These are phyloP conservation scores for Pseudocercospora musae DNA, from an alignment of 2,329 filamentous ascomycete species.

Conservation along the genomic window DNA sequence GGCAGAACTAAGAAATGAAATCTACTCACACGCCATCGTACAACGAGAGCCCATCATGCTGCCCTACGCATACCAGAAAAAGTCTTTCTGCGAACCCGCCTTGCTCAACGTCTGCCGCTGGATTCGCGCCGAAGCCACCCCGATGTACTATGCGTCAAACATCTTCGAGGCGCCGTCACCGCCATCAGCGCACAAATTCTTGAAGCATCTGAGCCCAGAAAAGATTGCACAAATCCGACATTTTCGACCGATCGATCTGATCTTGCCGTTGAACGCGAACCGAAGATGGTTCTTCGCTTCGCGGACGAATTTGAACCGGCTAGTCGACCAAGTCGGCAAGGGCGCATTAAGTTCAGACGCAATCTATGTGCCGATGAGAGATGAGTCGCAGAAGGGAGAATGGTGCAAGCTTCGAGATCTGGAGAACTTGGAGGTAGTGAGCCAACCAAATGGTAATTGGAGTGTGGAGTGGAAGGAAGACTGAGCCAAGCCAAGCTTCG, in stretches of 20 bases:
- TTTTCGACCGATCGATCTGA: constrained; percentile 18
- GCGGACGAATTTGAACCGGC: constrained; percentile 12
- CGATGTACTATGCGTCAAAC: constrained; percentile 25
- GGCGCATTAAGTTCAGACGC: constrained; percentile 14
- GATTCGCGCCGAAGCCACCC: constrained; percentile 21
- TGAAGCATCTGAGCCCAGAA: constrained; percentile 7
- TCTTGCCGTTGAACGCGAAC: constrained; percentile 8
- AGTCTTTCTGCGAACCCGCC: constrained; percentile 11
- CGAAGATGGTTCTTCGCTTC: constrained; percentile 15
- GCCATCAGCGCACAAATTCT: constrained; percentile 17
- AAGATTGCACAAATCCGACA: constrained; percentile 13
- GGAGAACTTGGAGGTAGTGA: constrained; percentile 6
- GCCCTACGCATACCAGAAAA: constrained; percentile 20
- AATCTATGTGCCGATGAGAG: constrained; percentile 17
- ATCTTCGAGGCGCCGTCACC: constrained; percentile 20
- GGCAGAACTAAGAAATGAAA: constrained; percentile 15
- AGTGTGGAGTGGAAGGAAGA: constrained; percentile 11
- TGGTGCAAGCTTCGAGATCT: constrained; percentile 13
- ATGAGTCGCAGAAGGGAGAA: background rate
- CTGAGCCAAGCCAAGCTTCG: background rate
- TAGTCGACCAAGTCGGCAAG: constrained; percentile 16
- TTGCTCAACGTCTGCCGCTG: constrained; percentile 11
- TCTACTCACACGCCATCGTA: constrained; percentile 16
- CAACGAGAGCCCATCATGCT: constrained; percentile 12
- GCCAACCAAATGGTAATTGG: constrained; percentile 3